These are phyloP conservation scores for Marasmius fiardii DNA, from an alignment of 1,284 basidiomycete species.

Conservation along the genomic window DNA sequence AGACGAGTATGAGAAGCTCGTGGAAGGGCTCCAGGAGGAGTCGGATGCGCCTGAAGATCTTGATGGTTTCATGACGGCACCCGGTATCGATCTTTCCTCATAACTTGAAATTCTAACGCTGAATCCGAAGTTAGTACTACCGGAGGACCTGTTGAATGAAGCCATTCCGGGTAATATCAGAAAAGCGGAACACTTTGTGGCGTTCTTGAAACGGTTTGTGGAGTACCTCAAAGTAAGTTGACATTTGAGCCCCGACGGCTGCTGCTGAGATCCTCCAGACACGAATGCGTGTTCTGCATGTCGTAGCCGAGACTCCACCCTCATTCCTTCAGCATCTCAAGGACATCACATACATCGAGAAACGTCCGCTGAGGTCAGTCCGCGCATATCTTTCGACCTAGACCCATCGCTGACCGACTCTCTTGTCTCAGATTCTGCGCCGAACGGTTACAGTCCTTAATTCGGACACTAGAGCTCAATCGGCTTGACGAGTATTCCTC, in stretches of 20 bases:
- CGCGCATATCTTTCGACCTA: neutral
- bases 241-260: constrained; percentile 4
- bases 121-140: constrained; percentile 61
- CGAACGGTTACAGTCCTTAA: constrained; percentile 91
- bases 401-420: constrained; percentile 13
- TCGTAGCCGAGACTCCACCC: constrained; percentile 99
- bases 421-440: constrained; percentile 79
- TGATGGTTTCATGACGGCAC: constrained; percentile 89
- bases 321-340: constrained; percentile 98
- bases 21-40: constrained; percentile 88
- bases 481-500: constrained; percentile 90
- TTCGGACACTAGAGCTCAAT: constrained; percentile 89
- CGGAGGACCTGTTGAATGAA: constrained; percentile 92
- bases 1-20: constrained; percentile 96
- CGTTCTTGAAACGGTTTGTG: constrained; percentile 96
- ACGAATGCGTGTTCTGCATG: constrained; percentile 97
- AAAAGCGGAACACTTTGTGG: constrained; percentile 98
- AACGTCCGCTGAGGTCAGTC: constrained; percentile 83
- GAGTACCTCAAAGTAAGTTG: constrained; percentile 90
- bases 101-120: constrained; percentile 7
- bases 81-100: constrained; percentile 45
- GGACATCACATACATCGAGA: constrained; percentile 98
- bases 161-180: constrained; percentile 98
- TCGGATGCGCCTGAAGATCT: constrained; percentile 63
- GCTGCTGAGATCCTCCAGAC: constrained; percentile 52